Evolutionary conservation across 768 basidiomycete genomes (phyloP), one percentile per base, ranked within the genome.

Genomic region (Tulasnella sp.): DNA sequence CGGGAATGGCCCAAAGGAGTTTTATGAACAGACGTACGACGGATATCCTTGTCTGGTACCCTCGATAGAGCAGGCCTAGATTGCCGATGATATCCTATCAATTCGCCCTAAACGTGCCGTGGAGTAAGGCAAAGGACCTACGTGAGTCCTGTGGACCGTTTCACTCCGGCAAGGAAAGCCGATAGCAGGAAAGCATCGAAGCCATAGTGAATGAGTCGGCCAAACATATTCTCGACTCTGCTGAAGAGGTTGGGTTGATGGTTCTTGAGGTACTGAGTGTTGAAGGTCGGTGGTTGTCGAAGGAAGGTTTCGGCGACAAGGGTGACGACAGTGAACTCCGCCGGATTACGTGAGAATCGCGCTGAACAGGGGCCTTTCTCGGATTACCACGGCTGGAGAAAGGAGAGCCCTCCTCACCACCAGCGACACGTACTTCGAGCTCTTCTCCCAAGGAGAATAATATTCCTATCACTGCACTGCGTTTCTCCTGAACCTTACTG

Each of bases 31-130:
- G 46, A 89, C 94, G 86, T 84, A 96, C 95, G 91, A 68, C 95
- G 92, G 40, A 96, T 83, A 82, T 97, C 95, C 84, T 96, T 97
- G 88, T 96, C 96, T 3, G 93, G 92, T 1, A 97, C 92, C 82
- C 90, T 89, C 5, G 89, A 86, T 14, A 97, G 85, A 21, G 91
- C 92, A 56, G 93, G 94, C 14, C 94, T 96, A 79, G 38, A 78
- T 46, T 75, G 36, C 40, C 62, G 36, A 62, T 42, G 68, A 27
- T 76, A n/a, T 78, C 39, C 1, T 34, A 78, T 62, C 36, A 40
- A 27, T 68, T 68, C 36, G 38, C 39, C 38, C 75, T 74, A 74
- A 40, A 74, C 73, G 73, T 74, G 44, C 38, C n/a, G 77, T 68
- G 62, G 62, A 58, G 52, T 58, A 39, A 46, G n/a, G 42, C 44